phyloP scores from a whole-genome alignment of 2,329 filamentous ascomycete species.

The Microdochium trichocladiopsis region DNA sequence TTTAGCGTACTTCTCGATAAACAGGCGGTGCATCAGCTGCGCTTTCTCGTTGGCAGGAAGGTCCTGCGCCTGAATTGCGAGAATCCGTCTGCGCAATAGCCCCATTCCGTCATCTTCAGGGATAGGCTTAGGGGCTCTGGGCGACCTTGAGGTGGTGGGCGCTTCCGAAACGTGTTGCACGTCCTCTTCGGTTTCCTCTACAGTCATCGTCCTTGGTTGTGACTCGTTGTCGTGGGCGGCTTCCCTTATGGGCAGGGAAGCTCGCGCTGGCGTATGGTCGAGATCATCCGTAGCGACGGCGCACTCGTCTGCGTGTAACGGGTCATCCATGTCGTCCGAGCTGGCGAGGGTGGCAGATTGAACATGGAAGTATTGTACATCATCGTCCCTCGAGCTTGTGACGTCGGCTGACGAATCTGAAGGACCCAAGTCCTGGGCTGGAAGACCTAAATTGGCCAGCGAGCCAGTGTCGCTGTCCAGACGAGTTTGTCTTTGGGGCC shows the following conservation, averaged over 20 bases:
- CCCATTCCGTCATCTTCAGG: conserved; percentile 79
- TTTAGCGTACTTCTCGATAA: conserved; percentile 61
- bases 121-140: conserved; percentile 32
- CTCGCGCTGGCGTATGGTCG: not conserved
- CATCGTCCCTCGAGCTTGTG: not conserved
- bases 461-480: too few relatives aligned
- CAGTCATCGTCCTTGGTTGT: not conserved
- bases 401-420: not conserved
- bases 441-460: too few relatives aligned
- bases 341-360: not conserved
- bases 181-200: not conserved
- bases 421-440: too few relatives aligned
- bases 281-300: not conserved
- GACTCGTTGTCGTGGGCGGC: not conserved
- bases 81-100: conserved; percentile 57
- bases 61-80: conserved; percentile 57
- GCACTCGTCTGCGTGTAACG: not conserved
- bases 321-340: not conserved
- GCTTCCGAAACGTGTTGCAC: not conserved
- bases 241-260: not conserved
- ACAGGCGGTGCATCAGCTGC: conserved; percentile 59
- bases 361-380: not conserved
- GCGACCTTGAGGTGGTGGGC: not conserved
- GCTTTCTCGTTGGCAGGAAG: conserved; percentile 60
- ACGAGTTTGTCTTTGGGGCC: conserved; percentile 8